Evolutionary conservation across 441 rosid genomes (phyloP), one percentile per base, ranked within the genome.

Genomic region (Gossypium gossypioides): DNA sequence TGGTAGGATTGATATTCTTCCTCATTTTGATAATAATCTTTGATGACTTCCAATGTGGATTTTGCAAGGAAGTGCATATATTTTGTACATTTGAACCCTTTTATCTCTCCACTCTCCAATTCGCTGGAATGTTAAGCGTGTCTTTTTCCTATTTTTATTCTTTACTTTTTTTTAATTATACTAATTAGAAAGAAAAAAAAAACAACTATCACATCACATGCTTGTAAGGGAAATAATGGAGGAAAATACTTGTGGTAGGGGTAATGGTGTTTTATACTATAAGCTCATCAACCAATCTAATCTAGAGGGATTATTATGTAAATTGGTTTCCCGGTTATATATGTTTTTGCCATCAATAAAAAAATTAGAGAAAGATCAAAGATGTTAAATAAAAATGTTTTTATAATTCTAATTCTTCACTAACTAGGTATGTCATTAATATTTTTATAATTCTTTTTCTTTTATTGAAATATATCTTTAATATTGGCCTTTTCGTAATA

Each of bases 1-100:
- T 9, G 2, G 19, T 57, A 56, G 68, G 74, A 48, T 18, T 70
- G 37, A 29, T 19, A 12, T 46, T 54, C 15, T 18, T 8, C 40
- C 65, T 66, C 59, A 46, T 72, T 56, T 56, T 27, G 19, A 54
- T 66, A 77, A 75, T 75, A 79, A 55, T 64, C 24, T 62, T 62
- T 62, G 10, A 62, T 18, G 64, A 3, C 9, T 22, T 37, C 68
- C 50, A 18, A 18, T 18, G 22, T 62, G 50, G 50, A 62, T 62
- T 34, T 37, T 62, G 67, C 27, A 18, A 18, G 50, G 27, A 0
- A 32, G 12, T 29, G 29, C 10, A 12, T 59, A 15, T 15, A 3
- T 60, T 5, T 0, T 29, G 32, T 60, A 6, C 10, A 27, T 3
- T 16, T 61, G 50, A 61, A 61, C 21, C 48, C 29, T 42, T 1